Evolutionary conservation across 495 filamentous ascomycete species (phyloP).

Genomic region (Neurospora tetrasperma): DNA sequence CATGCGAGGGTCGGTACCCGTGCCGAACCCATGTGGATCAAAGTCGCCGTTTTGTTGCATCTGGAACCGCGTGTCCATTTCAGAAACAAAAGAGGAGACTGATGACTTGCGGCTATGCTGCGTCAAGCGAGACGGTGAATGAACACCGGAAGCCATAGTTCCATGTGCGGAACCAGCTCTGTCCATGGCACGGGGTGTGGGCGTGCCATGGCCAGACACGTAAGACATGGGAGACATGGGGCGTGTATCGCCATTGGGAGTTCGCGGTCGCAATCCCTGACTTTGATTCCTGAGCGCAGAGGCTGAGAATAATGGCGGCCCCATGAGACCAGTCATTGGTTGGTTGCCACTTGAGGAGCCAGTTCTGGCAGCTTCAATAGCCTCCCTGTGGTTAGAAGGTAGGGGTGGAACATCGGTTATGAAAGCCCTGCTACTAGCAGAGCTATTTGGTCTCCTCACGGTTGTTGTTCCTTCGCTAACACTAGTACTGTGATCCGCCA

Average conservation of each 20-base stretch:
- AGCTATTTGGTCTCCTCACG: constrained; percentile 53
- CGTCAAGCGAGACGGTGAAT: constrained; percentile 29
- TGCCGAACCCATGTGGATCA: constrained; percentile 48
- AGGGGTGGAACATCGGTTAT: constrained; percentile 51
- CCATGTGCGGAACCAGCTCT: constrained; percentile 24
- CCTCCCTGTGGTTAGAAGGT: constrained; percentile 70
- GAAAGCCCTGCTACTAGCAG: constrained; percentile 44
- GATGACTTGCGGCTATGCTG: constrained; percentile 60
- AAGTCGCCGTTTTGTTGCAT: constrained; percentile 49
- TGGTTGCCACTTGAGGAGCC: constrained; percentile 37
- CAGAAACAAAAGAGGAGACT: constrained; percentile 88
- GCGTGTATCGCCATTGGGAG: constrained; percentile 42
- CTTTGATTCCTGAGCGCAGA: constrained; percentile 52
- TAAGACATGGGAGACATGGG: constrained; percentile 30
- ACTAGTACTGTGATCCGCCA: constrained; percentile 15
- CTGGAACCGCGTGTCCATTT: constrained; percentile 84
- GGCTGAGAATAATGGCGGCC: constrained; percentile 73
- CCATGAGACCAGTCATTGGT: constrained; percentile 53
- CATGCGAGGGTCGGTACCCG: constrained; percentile 86
- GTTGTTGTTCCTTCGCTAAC: constrained; percentile 16
- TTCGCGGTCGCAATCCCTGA: constrained; percentile 52
- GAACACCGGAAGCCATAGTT: constrained; percentile 22
- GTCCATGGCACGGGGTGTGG: constrained; percentile 28
- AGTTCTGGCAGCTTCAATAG: constrained; percentile 66
- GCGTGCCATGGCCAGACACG: constrained; percentile 23